Conservation (phyloP, 257 asterid genomes). For the Cordia subcordata region DNA sequence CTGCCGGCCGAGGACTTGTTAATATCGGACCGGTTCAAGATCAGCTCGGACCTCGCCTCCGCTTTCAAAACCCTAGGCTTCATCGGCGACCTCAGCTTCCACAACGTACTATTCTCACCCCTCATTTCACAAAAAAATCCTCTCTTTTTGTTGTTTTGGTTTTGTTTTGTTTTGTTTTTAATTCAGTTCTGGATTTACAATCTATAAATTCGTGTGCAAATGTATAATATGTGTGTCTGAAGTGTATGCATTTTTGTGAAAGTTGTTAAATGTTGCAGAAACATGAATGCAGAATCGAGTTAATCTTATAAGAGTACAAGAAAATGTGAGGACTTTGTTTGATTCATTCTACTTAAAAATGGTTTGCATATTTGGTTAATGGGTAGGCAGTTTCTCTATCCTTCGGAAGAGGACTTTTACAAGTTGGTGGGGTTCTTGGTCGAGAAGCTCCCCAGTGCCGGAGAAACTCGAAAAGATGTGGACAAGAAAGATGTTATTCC, state of each 20-base stretch:
- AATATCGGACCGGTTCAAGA: slow-evolving; percentile 40
- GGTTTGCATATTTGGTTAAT: slow-evolving; percentile 11
- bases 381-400: slow-evolving; percentile 76
- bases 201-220: too few species aligned
- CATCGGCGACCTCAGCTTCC: slow-evolving; percentile 50
- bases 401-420: slow-evolving; percentile 63
- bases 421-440: slow-evolving; percentile 57
- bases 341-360: neutral
- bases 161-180: too few species aligned
- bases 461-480: slow-evolving; percentile 19
- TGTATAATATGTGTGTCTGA: too few species aligned
- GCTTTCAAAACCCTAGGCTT: slow-evolving; percentile 47
- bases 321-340: too few species aligned
- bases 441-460: slow-evolving; percentile 41
- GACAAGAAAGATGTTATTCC: slow-evolving; percentile 10
- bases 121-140: too few species aligned
- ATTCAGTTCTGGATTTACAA: too few species aligned
- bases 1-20: slow-evolving; percentile 39
- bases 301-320: too few species aligned
- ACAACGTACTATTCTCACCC: slow-evolving; percentile 33
- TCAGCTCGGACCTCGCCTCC: slow-evolving; percentile 46
- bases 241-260: too few species aligned
- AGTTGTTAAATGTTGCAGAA: too few species aligned
- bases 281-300: too few species aligned
- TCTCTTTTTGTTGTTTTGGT: too few species aligned